Percentiles rank a stretch among this genome's conserved stretches.
Conservation (phyloP, 1,139 yeast genomes). For the Magnusiomyces sp. region DNA sequence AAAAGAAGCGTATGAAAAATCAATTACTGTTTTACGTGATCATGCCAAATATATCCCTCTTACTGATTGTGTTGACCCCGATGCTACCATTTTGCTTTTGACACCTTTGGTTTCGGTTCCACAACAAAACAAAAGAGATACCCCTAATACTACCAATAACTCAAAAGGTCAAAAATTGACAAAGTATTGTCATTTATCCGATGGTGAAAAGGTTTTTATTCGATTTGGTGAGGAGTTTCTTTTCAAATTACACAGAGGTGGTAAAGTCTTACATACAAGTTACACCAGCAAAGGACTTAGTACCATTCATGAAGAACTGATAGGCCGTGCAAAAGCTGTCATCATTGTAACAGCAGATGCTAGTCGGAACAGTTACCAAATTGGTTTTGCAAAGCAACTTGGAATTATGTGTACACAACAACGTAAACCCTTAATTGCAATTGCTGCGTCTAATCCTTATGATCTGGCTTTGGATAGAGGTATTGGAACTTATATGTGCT, state of each 20-base stretch:
- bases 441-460: constrained; percentile 61
- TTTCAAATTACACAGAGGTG: constrained; percentile 30
- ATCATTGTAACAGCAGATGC: constrained; percentile 58
- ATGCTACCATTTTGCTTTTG: constrained; percentile 38
- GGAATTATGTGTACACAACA: constrained; percentile 46
- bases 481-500: constrained; percentile 51
- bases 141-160: not conserved
- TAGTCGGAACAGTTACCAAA: constrained; percentile 54
- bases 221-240: constrained; percentile 27
- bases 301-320: constrained; percentile 47
- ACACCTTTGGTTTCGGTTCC: constrained; percentile 46
- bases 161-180: no score
- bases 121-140: not conserved
- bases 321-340: constrained; percentile 48
- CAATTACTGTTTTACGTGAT: constrained; percentile 52
- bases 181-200: no score
- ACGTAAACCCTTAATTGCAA: constrained; percentile 49
- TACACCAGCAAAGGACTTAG: constrained; percentile 62
- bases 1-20: constrained; percentile 42
- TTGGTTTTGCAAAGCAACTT: constrained; percentile 54
- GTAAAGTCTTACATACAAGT: constrained; percentile 51
- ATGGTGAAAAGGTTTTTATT: constrained; percentile 54
- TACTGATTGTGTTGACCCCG: constrained; percentile 36
- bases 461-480: constrained; percentile 50
- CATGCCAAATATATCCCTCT: constrained; percentile 46